These are phyloP conservation scores for Phialocephala sp. DNA, from an alignment of 2,329 filamentous ascomycete genomes.

Conservation along the genomic window DNA sequence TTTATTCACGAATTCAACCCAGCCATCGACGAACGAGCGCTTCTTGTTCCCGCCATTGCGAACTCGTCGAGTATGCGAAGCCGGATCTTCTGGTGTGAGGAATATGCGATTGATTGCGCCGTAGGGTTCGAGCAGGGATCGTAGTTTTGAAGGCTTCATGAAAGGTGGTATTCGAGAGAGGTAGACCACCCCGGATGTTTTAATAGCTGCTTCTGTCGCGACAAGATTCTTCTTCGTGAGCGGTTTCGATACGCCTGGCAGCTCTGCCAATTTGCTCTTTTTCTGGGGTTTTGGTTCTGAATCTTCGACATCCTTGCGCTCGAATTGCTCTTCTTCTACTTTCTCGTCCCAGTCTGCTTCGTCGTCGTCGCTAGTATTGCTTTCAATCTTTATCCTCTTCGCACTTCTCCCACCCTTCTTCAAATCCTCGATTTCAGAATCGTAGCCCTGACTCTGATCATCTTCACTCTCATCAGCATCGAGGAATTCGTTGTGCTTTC, in stretches of 20 bases:
- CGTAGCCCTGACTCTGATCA: constrained; percentile 57
- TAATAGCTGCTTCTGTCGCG: constrained; percentile 66
- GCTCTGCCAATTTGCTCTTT: constrained; percentile 41
- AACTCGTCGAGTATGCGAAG: constrained; percentile 69
- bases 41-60: constrained; percentile 83
- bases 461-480: constrained; percentile 64
- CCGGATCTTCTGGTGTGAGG: constrained; percentile 75
- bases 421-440: constrained; percentile 69
- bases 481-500: constrained; percentile 76
- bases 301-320: constrained; percentile 36
- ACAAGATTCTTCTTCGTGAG: constrained; percentile 72
- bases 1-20: constrained; percentile 82
- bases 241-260: constrained; percentile 58
- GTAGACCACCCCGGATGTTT: constrained; percentile 81
- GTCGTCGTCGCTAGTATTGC: constrained; percentile 46
- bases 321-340: constrained; percentile 38
- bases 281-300: constrained; percentile 30
- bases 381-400: constrained; percentile 67
- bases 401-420: constrained; percentile 65
- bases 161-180: constrained; percentile 85
- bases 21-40: constrained; percentile 80
- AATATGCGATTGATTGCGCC: constrained; percentile 80
- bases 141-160: constrained; percentile 83
- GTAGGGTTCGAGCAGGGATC: constrained; percentile 75
- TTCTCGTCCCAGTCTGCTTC: constrained; percentile 17